Conservation (phyloP, 2,329 filamentous ascomycete genomes). For the Alternaria dauci region DNA sequence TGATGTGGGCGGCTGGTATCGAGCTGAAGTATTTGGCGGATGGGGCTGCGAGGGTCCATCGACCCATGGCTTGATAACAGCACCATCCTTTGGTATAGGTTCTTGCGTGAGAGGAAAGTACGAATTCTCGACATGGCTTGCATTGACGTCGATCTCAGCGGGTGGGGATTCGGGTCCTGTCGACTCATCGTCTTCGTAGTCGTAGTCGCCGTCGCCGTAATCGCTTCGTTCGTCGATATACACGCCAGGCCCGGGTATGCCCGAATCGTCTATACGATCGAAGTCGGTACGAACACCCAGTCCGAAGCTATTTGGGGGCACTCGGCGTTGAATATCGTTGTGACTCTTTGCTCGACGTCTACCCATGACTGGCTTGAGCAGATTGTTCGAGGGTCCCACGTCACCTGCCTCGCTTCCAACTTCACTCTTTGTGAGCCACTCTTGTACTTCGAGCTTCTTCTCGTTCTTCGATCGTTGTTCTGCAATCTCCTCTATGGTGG, state of each 20-base stretch:
- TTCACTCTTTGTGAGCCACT: slow-evolving; percentile 60
- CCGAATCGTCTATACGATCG: slow-evolving; percentile 46
- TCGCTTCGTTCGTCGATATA: slow-evolving; percentile 52
- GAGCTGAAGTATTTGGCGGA: slow-evolving; percentile 42
- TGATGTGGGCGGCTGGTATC: slow-evolving; percentile 61
- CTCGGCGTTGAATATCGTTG: slow-evolving; percentile 48
- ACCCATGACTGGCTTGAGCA: slow-evolving; percentile 39
- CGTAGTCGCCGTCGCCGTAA: slow-evolving; percentile 48
- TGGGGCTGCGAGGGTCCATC: slow-evolving; percentile 51
- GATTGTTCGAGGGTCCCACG: slow-evolving; percentile 37
- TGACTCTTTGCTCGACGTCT: slow-evolving; percentile 60
- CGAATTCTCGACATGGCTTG: slow-evolving; percentile 37
- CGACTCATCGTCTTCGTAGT: slow-evolving; percentile 46
- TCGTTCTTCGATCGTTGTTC: slow-evolving; percentile 57
- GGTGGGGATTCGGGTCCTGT: slow-evolving; percentile 47
- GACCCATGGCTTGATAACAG: slow-evolving; percentile 57
- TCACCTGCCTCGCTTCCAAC: slow-evolving; percentile 59
- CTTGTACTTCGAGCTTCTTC: slow-evolving; percentile 62
- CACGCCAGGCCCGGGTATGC: slow-evolving; percentile 62
- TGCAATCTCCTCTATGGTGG: slow-evolving; percentile 61
- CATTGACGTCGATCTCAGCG: slow-evolving; percentile 42
- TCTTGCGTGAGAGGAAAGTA: slow-evolving; percentile 43
- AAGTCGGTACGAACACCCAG: slow-evolving; percentile 46
- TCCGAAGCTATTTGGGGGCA: slow-evolving; percentile 32
- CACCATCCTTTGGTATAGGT: slow-evolving; percentile 26